Evolutionary conservation across 352 stramenopile species (phyloP).

Genomic region (Elongisporangium undulatum): DNA sequence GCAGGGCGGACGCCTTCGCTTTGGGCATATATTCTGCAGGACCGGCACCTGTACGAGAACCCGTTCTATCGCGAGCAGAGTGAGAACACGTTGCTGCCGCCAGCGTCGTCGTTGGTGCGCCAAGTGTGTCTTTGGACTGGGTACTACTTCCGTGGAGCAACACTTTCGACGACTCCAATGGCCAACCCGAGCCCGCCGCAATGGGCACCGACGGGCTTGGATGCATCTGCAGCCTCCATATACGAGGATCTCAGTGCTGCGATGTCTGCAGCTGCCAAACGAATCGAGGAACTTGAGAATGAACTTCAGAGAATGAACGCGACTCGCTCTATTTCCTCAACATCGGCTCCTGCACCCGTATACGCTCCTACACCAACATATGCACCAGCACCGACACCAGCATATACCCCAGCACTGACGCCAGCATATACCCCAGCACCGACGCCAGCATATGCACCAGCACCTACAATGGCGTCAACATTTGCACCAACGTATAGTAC

Average conservation of each 20-base stretch:
- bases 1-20: conserved; percentile 61
- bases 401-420: conserved; percentile 10
- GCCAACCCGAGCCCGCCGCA: conserved; percentile 44
- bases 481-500: background rate
- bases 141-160: conserved; percentile 69
- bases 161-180: conserved; percentile 28
- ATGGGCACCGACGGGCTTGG: conserved; percentile 20
- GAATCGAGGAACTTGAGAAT: conserved; percentile 53
- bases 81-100: conserved; percentile 49
- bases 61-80: conserved; percentile 63
- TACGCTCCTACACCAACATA: conserved; percentile 4
- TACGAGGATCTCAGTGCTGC: conserved; percentile 56
- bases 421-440: background rate
- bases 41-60: conserved; percentile 47
- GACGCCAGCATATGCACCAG: background rate
- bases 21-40: conserved; percentile 52
- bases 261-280: conserved; percentile 43
- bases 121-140: conserved; percentile 79
- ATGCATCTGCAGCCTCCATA: conserved; percentile 1
- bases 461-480: conserved; percentile 1
- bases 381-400: background rate
- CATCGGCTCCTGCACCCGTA: conserved; percentile 4
- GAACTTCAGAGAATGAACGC: conserved; percentile 24
- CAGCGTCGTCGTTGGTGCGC: conserved; percentile 45
- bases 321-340: conserved; percentile 3